These are phyloP conservation scores for Forsythia suspensa DNA, from an alignment of 257 asterid genomes.

Conservation along the genomic window DNA sequence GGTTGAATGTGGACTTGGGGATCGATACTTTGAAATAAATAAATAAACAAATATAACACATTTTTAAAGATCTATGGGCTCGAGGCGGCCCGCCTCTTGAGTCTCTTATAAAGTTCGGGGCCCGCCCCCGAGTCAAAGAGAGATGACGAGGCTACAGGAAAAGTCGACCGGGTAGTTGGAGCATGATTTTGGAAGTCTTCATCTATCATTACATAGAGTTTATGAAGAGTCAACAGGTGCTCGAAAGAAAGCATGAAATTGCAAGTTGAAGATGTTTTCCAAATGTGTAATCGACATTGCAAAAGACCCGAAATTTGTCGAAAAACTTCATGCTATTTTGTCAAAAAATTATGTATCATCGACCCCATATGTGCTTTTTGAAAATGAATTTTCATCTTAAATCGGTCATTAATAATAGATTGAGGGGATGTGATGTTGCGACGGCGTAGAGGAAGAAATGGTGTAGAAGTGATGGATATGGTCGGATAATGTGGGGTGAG, in stretches of 20 bases:
- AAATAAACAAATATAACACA: too few relatives aligned
- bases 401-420: too few relatives aligned
- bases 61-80: too few relatives aligned
- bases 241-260: constrained; percentile 28
- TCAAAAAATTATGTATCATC: constrained; percentile 33
- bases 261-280: constrained; percentile 44
- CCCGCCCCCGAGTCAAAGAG: constrained; percentile 29
- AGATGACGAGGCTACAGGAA: constrained; percentile 8
- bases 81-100: too few relatives aligned
- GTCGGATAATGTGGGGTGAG: too few relatives aligned
- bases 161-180: too few relatives aligned
- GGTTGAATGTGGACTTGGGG: too few relatives aligned
- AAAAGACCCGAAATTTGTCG: constrained; percentile 34
- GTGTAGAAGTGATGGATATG: too few relatives aligned
- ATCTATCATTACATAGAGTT: constrained; percentile 31
- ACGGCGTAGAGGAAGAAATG: too few relatives aligned
- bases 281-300: constrained; percentile 29
- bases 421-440: too few relatives aligned
- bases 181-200: neutral
- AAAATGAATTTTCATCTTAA: neutral
- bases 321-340: constrained; percentile 32
- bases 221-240: constrained; percentile 30
- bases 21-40: too few relatives aligned
- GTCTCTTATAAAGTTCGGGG: too few relatives aligned
- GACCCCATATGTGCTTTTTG: constrained; percentile 31